Evolutionary conservation across 495 filamentous ascomycete genomes (phyloP).

Genomic region (Penicillium chermesinum): DNA sequence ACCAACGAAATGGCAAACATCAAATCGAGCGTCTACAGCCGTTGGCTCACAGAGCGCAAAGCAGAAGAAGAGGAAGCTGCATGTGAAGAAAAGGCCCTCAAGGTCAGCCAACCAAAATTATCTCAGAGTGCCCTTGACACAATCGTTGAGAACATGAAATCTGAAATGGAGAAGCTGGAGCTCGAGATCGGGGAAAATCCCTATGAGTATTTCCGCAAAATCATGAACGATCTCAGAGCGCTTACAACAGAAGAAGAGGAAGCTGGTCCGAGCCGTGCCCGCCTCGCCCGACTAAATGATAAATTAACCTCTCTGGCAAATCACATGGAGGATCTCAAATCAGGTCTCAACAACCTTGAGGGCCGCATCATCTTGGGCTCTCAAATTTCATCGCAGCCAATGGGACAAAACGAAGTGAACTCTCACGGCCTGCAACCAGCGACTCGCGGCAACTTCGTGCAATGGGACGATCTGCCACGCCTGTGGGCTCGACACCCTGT

Average conservation of each 20-base stretch:
- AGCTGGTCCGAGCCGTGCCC: constrained; percentile 37
- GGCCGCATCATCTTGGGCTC: constrained; percentile 43
- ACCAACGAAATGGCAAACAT: no score
- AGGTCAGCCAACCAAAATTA: no score
- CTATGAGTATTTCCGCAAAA: no score
- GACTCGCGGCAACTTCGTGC: constrained; percentile 19
- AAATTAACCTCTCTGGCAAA: constrained; percentile 54
- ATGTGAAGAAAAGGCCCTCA: no score
- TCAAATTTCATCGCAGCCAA: constrained; percentile 5
- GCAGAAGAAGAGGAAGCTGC: constrained; percentile 23
- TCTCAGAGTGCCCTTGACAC: no score
- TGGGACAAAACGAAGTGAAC: constrained; percentile 1
- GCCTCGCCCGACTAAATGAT: constrained; percentile 55
- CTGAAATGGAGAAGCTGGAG: constrained; percentile 33
- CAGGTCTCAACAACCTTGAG: constrained; percentile 63
- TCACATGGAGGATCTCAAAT: constrained; percentile 61
- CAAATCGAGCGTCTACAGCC: no score
- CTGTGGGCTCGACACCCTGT: constrained; percentile 47
- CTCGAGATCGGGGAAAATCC: no score
- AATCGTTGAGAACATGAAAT: no score
- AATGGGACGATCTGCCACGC: constrained; percentile 47
- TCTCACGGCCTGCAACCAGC: constrained; percentile 12
- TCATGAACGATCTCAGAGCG: no score
- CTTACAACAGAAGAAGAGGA: constrained; percentile 33
- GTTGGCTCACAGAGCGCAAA: constrained; percentile 30